Conservation (phyloP, 2,329 filamentous ascomycete species). For the Fusarium sp. region DNA sequence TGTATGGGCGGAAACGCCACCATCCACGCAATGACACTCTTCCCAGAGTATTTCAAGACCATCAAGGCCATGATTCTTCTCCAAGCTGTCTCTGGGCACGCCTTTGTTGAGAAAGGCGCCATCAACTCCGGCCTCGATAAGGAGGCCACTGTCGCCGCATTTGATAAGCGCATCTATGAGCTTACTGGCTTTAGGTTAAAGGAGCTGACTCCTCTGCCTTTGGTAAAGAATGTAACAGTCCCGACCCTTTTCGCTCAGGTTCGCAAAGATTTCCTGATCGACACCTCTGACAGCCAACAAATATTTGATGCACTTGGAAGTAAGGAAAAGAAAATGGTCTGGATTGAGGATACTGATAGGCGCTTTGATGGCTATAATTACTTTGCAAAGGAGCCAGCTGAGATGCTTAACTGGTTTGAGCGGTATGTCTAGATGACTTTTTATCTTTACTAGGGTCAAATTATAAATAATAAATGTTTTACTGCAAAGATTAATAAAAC, state of each 20-base stretch:
- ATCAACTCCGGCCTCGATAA: neutral
- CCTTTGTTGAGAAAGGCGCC: neutral
- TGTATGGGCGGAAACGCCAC: neutral
- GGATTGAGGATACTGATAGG: neutral
- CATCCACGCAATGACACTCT: neutral
- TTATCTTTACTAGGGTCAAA: too few species aligned
- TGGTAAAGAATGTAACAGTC: neutral
- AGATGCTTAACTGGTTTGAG: neutral
- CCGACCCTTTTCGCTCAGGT: neutral
- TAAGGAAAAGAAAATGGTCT: neutral
- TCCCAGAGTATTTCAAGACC: neutral
- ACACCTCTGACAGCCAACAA: neutral
- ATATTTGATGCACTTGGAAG: neutral
- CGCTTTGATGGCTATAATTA: neutral
- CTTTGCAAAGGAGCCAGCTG: neutral
- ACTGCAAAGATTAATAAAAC: too few species aligned
- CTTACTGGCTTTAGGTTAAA: neutral
- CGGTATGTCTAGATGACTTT: neutral
- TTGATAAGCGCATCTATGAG: neutral
- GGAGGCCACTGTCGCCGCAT: neutral
- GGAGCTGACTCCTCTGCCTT: neutral
- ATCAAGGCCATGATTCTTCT: neutral
- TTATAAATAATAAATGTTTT: too few species aligned
- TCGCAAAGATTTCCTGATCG: neutral
- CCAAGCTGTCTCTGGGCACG: neutral